Conservation (phyloP, 129 eudicot species). For the Flaveria linearis region DNA sequence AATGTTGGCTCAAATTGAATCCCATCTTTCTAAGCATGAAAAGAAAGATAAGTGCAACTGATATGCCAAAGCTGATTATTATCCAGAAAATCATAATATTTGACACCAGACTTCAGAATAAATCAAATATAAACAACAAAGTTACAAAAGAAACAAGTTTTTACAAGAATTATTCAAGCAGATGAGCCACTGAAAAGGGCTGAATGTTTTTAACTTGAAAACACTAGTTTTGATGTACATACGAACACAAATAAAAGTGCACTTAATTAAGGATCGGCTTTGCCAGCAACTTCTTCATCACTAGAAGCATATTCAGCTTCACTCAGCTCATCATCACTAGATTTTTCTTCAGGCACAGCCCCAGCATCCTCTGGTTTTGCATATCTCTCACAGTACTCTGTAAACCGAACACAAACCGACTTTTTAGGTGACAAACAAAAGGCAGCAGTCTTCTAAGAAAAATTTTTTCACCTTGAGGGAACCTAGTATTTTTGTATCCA, state of each 20-base stretch:
- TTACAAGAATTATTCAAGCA: conserved; percentile 41
- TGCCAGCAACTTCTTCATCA: conserved; percentile 83
- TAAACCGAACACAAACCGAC: not conserved
- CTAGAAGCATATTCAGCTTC: conserved; percentile 73
- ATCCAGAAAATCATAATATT: conserved; percentile 2
- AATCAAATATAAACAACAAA: conserved; percentile 37
- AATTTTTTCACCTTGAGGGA: not conserved
- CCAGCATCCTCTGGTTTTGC: conserved; percentile 85
- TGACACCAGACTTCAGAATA: conserved; percentile 23
- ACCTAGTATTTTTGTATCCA: not conserved
- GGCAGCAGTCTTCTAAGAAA: not conserved
- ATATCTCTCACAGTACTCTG: conserved; percentile 75
- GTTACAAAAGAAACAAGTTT: conserved; percentile 38
- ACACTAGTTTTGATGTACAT: conserved; percentile 56
- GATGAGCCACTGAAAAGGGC: conserved; percentile 28
- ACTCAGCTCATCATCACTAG: conserved; percentile 77
- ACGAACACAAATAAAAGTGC: conserved; percentile 17
- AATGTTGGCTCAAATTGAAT: not conserved
- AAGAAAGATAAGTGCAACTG: not conserved
- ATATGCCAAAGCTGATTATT: not conserved
- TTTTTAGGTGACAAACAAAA: not conserved
- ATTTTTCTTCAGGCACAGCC: conserved; percentile 59
- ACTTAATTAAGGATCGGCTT: conserved; percentile 63
- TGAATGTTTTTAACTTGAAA: conserved; percentile 30
- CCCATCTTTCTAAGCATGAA: not conserved